These are phyloP conservation scores for Pichia sporocuriosa DNA, from an alignment of 805 yeast species.

Conservation along the genomic window DNA sequence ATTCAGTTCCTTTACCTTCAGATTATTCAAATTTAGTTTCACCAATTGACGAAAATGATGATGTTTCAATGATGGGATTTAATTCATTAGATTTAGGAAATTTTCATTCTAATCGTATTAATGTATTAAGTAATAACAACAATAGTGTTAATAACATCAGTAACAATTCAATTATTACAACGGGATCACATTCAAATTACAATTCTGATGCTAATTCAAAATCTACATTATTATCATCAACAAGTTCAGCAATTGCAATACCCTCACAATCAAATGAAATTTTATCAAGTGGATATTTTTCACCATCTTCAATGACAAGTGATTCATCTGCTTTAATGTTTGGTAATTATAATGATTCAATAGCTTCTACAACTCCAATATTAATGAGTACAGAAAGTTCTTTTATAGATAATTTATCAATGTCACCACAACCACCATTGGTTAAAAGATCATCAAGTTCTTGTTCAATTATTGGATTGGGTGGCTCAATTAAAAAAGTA, in stretches of 20 bases:
- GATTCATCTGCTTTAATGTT: constrained; percentile 10
- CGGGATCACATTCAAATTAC: background rate
- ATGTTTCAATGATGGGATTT: constrained; percentile 15
- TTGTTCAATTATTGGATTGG: constrained; percentile 11
- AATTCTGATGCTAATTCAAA: background rate
- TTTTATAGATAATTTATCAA: background rate
- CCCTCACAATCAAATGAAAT: background rate
- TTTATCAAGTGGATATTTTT: background rate
- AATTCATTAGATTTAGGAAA: constrained; percentile 22
- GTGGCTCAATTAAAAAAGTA: constrained; percentile 5
- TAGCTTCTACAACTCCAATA: background rate
- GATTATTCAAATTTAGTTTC: constrained; percentile 4
- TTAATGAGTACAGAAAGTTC: background rate
- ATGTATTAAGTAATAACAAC: constrained; percentile 14
- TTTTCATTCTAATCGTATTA: constrained; percentile 26
- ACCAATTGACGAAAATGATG: constrained; percentile 10
- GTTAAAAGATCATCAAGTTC: constrained; percentile 11
- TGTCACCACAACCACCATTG: constrained; percentile 4
- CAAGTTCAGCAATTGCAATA: background rate
- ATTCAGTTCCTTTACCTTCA: background rate
- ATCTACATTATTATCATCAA: background rate
- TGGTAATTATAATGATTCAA: constrained; percentile 1
- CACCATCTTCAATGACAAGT: constrained; percentile 8
- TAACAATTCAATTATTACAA: background rate
- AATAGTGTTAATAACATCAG: background rate